Evolutionary conservation across 2,329 filamentous ascomycete species (phyloP).

Genomic region (Stachybotrys chlorohalonatus): DNA sequence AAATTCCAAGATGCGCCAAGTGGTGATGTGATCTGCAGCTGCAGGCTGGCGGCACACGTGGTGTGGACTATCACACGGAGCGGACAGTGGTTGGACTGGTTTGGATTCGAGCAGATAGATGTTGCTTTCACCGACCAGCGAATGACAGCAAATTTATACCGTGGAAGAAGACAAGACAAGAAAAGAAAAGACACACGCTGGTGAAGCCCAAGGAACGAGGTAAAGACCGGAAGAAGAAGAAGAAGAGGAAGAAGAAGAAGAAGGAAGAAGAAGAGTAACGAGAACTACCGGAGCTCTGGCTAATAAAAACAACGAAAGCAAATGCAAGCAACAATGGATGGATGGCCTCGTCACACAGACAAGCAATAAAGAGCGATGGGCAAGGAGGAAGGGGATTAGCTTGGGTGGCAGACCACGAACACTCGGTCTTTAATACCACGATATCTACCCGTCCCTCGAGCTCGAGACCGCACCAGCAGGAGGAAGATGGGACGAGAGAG

Average conservation of each 20-base stretch:
- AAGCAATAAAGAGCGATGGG: background rate
- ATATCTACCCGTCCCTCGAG: background rate
- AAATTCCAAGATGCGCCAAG: background rate
- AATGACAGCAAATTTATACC: background rate
- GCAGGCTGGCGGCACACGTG: background rate
- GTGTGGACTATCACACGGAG: background rate
- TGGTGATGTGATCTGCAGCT: background rate
- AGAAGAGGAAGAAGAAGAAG: slow-evolving; percentile 6
- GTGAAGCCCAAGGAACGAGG: background rate
- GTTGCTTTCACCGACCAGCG: background rate
- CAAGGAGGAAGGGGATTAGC: background rate
- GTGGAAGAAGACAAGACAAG: background rate
- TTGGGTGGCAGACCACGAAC: background rate
- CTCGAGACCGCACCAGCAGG: background rate
- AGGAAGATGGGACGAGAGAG: background rate
- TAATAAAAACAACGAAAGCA: background rate
- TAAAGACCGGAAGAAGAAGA: background rate
- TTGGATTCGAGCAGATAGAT: background rate
- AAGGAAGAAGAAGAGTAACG: slow-evolving; percentile 11
- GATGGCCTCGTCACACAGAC: background rate
- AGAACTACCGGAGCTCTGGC: slow-evolving; percentile 1
- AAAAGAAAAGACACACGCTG: background rate
- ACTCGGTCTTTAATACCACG: background rate
- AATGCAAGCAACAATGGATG: background rate
- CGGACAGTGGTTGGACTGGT: background rate